Conservation (phyloP, 192 early-diverging fungal species). For the Piromyces finnis region DNA sequence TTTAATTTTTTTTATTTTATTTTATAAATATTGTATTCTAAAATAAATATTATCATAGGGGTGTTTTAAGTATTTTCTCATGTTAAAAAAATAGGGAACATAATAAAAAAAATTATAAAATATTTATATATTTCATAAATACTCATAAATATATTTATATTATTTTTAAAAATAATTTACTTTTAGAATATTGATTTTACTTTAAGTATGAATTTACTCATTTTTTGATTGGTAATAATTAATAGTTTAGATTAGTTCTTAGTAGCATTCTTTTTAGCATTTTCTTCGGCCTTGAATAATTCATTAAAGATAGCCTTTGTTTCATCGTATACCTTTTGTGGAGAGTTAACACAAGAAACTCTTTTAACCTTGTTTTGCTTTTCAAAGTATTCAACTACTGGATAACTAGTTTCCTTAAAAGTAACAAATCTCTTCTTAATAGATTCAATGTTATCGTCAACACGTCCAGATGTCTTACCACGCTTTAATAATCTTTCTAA, state of each 20-base stretch:
- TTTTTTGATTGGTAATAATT: too few species aligned
- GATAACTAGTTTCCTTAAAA: conserved; percentile 71
- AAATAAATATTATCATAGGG: too few species aligned
- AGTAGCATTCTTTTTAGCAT: background rate
- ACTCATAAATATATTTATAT: too few species aligned
- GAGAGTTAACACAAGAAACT: conserved; percentile 30
- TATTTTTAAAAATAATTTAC: too few species aligned
- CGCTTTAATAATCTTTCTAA: conserved; percentile 76
- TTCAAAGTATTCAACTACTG: conserved; percentile 71
- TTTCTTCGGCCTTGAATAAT: conserved; percentile 6
- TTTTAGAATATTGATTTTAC: too few species aligned
- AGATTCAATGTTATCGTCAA: conserved; percentile 88
- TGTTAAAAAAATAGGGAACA: too few species aligned
- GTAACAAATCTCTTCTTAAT: conserved; percentile 88
- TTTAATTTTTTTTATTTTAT: too few species aligned
- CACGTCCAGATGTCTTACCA: conserved; percentile 81
- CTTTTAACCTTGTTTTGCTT: conserved; percentile 56
- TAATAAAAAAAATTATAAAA: too few species aligned
- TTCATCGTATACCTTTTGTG: conserved; percentile 47
- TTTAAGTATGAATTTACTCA: too few species aligned
- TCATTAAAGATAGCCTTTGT: conserved; percentile 38
- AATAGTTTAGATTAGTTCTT: background rate
- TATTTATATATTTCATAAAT: too few species aligned
- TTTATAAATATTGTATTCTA: too few species aligned
- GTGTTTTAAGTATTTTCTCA: too few species aligned